A percentile compares a stretch with the other conserved stretches of the same genome.
Conservation (phyloP, 1,284 basidiomycete genomes). For the Puccinia triticina region DNA sequence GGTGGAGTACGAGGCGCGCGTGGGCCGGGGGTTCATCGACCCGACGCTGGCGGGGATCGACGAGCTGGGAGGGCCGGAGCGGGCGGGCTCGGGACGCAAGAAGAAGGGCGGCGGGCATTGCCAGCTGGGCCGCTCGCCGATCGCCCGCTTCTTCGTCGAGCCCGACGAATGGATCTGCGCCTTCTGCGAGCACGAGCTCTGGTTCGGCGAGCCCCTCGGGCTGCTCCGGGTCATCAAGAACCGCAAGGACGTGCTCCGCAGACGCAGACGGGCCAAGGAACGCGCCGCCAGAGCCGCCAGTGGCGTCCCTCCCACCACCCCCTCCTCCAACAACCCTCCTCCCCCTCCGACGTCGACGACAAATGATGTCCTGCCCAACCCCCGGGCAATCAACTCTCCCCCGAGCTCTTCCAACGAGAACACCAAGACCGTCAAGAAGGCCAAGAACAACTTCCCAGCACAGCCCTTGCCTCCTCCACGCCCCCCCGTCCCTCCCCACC, state of each 20-base stretch:
- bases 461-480: no score
- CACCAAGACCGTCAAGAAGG: not conserved
- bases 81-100: not conserved
- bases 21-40: not conserved
- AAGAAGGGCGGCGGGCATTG: constrained; percentile 10
- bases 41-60: constrained; percentile 2
- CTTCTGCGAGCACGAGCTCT: constrained; percentile 61
- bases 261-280: constrained; percentile 57
- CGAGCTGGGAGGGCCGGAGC: no score
- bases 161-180: constrained; percentile 60
- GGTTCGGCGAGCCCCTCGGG: constrained; percentile 58
- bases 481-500: no score
- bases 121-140: constrained; percentile 51
- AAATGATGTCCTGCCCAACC: not conserved
- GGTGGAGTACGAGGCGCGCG: not conserved
- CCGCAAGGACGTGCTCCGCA: constrained; percentile 58
- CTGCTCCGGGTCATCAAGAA: constrained; percentile 57
- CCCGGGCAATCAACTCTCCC: no score
- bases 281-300: constrained; percentile 47
- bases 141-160: constrained; percentile 53
- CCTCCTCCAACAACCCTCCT: not conserved
- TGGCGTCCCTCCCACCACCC: not conserved
- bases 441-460: no score
- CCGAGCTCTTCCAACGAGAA: no score
- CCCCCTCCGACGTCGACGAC: not conserved